Evolutionary conservation across 2,329 filamentous ascomycete genomes (phyloP).

Genomic region (Calonectria naviculata): DNA sequence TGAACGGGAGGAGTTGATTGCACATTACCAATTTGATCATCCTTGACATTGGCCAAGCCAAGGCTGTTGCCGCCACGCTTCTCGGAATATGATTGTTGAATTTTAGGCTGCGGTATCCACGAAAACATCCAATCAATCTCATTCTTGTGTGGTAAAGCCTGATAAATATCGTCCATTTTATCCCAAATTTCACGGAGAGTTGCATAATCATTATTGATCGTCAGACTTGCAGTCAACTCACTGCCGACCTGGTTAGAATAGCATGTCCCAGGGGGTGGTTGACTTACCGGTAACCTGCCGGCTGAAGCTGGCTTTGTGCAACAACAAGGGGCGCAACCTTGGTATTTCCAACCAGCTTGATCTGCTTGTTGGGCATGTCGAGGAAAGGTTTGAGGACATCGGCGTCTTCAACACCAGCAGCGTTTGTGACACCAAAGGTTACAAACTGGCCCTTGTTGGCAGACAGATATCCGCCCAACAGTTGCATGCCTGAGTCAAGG

Average conservation of each 20-base stretch:
- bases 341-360: not conserved
- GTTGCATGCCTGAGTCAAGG: not conserved
- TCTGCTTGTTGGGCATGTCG: not conserved
- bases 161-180: not conserved
- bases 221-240: not conserved
- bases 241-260: no score
- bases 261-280: no score
- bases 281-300: not conserved
- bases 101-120: not conserved
- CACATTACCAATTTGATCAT: no score
- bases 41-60: no score
- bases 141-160: not conserved
- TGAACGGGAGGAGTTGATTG: no score
- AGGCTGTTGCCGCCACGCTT: not conserved
- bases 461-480: not conserved
- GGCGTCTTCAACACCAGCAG: not conserved
- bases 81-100: not conserved
- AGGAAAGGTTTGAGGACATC: not conserved
- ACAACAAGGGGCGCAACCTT: not conserved
- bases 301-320: not conserved
- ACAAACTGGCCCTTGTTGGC: not conserved
- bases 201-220: not conserved
- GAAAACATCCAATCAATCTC: not conserved
- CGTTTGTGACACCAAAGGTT: not conserved
- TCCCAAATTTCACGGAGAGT: not conserved